Evolutionary conservation across 805 yeast genomes (phyloP).

Genomic region (Cyberlindnera mycetangii): DNA sequence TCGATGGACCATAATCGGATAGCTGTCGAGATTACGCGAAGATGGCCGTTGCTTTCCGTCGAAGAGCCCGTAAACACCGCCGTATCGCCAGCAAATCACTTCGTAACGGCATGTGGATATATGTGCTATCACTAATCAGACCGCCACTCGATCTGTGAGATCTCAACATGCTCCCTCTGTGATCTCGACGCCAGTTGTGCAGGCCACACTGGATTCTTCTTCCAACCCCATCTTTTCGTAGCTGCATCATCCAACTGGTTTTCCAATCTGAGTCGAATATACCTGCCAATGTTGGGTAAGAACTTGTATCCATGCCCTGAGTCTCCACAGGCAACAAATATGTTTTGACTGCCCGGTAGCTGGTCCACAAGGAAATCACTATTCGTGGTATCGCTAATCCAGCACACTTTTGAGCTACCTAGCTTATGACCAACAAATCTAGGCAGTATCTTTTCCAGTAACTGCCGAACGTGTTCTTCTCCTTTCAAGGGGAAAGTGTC

Average conservation of each 20-base stretch:
- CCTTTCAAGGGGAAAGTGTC: slow-evolving; percentile 36
- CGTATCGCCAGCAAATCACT: too few species aligned
- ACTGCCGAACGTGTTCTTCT: slow-evolving; percentile 25
- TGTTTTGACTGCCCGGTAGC: slow-evolving; percentile 32
- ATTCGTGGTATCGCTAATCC: slow-evolving; percentile 42
- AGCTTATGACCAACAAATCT: slow-evolving; percentile 35
- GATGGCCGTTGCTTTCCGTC: too few species aligned
- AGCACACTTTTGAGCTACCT: slow-evolving; percentile 35
- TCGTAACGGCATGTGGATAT: too few species aligned
- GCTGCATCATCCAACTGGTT: slow-evolving; percentile 27
- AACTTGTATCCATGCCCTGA: slow-evolving; percentile 48
- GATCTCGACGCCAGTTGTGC: slow-evolving; percentile 18
- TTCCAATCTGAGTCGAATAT: slow-evolving; percentile 34
- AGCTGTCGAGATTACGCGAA: too few species aligned
- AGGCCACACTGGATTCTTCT: slow-evolving; percentile 21
- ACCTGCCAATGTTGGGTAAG: slow-evolving; percentile 44
- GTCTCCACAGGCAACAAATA: slow-evolving; percentile 46
- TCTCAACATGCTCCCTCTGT: slow-evolving; percentile 14
- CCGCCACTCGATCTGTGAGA: slow-evolving; percentile 19
- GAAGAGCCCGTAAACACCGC: too few species aligned
- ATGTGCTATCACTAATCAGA: slow-evolving; percentile 17
- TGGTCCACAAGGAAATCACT: slow-evolving; percentile 40
- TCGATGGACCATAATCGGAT: too few species aligned
- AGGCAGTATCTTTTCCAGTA: slow-evolving; percentile 37
- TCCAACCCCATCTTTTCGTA: slow-evolving; percentile 34